Percentiles rank a stretch among this genome's conserved stretches.
Conservation (phyloP, 805 yeast genomes). For the Wickerhamomyces bisporus region DNA sequence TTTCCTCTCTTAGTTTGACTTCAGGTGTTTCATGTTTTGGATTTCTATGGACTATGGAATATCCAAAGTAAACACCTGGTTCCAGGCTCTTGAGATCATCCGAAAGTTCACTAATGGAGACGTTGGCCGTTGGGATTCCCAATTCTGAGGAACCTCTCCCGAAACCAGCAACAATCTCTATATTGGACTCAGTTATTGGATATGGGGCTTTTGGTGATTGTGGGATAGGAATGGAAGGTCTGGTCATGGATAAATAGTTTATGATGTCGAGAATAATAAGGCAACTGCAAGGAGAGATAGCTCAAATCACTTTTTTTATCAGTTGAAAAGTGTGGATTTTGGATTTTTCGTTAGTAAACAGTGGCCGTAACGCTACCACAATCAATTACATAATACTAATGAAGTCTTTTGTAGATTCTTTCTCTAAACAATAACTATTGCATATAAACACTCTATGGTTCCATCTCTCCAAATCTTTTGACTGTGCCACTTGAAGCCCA, state of each 20-base stretch:
- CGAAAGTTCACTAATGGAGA: constrained; percentile 49
- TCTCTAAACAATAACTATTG: too few relatives aligned
- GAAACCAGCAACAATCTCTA: constrained; percentile 70
- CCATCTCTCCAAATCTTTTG: constrained; percentile 33
- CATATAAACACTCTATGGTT: constrained; percentile 12
- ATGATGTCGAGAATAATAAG: too few relatives aligned
- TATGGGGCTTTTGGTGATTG: constrained; percentile 37
- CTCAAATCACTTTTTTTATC: too few relatives aligned
- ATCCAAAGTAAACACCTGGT: constrained; percentile 92
- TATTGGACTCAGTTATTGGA: constrained; percentile 42
- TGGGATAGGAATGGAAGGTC: constrained; percentile 30
- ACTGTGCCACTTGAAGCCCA: constrained; percentile 49
- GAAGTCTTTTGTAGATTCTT: too few relatives aligned
- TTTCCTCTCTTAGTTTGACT: constrained; percentile 16
- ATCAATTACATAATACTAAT: too few relatives aligned
- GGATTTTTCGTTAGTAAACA: too few relatives aligned
- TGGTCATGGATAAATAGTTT: too few relatives aligned
- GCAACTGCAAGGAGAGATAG: neutral
- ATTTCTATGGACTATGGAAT: constrained; percentile 35
- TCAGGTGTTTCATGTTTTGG: neutral
- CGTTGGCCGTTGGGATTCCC: constrained; percentile 94
- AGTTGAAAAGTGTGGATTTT: too few relatives aligned
- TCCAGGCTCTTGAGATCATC: constrained; percentile 35
- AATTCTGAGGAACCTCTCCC: constrained; percentile 94
- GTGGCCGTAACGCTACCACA: too few relatives aligned